Conservation (phyloP, 2,329 filamentous ascomycete species). For the Colletotrichum acutatum region DNA sequence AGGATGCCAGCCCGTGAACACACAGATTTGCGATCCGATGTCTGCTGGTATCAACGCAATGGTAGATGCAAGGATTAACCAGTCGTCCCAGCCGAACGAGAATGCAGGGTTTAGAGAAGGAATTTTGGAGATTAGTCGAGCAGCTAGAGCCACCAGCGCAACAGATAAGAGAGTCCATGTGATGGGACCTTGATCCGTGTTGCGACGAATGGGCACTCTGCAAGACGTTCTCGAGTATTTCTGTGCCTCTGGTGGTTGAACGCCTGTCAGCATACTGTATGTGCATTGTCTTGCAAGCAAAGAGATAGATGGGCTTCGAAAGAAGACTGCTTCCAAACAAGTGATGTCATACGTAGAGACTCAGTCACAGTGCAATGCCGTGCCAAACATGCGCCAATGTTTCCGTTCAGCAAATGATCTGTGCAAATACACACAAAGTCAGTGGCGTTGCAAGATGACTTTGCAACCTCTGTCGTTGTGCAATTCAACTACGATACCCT, state of each 20-base stretch:
- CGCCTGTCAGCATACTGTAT: neutral
- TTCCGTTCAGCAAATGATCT: conserved; percentile 6
- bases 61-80: conserved; percentile 10
- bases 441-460: conserved; percentile 10
- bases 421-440: conserved; percentile 20
- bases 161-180: conserved; percentile 13
- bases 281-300: neutral
- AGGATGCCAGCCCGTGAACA: neutral
- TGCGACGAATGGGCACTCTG: conserved; percentile 2
- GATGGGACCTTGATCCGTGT: conserved; percentile 7
- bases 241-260: conserved; percentile 3
- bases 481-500: neutral
- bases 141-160: neutral
- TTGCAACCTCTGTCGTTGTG: neutral
- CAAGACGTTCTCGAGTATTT: conserved; percentile 16
- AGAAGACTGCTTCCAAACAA: neutral
- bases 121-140: neutral
- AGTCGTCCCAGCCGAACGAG: conserved; percentile 10
- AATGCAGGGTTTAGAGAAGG: conserved; percentile 11
- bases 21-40: conserved; percentile 9
- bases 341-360: conserved; percentile 1
- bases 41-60: neutral
- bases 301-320: neutral
- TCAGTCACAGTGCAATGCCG: conserved; percentile 21
- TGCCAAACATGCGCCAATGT: conserved; percentile 1